Evolutionary conservation across 805 yeast genomes (phyloP), one percentile per base, ranked within the genome.

Genomic region (Alloascoidea africana): DNA sequence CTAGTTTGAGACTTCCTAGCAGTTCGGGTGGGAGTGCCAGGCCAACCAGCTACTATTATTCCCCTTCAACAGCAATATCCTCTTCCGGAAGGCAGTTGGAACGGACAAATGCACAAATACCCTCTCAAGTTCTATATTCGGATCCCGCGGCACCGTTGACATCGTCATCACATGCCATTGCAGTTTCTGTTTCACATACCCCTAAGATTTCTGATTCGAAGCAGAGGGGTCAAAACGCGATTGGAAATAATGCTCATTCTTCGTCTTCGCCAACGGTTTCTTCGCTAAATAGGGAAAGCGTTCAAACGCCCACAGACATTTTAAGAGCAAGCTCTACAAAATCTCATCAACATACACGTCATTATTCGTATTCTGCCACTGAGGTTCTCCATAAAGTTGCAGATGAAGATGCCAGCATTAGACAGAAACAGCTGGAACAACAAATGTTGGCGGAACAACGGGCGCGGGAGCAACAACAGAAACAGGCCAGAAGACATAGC

Each of bases 291-390:
- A n/a, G 8, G 8, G n/a, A n/a, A 8, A 8, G n/a, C 8, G 8
- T 23, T 8, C 13, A 8, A 8, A 8, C n/a, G 30, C 30, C 30
- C 30, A n/a, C n/a, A 8, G 30, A 23, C n/a, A 23, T 8, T 8
- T 8, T 8, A 8, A 8, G 13, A 8, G 8, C 30, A 8, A 8
- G 13, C 8, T 23, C 30, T 23, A 23, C 30, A 8, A n/a, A 8
- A 8, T 23, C 30, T 23, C 8, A 23, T 8, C 13, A n/a, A 8
- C 30, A 23, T 23, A 23, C 13, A 8, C 8, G 30, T 8, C 30
- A 23, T 23, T n/a, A n/a, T n/a, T n/a, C n/a, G n/a, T 23, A 23
- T 23, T 23, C 30, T 23, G 30, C 30, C 8, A 23, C 30, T 23
- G 30, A 23, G n/a, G 30, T n/a, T 23, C n/a, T 23, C 8, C 30